These are phyloP conservation scores for Filosporella fistucella DNA, from an alignment of 495 filamentous ascomycete genomes.

Conservation along the genomic window DNA sequence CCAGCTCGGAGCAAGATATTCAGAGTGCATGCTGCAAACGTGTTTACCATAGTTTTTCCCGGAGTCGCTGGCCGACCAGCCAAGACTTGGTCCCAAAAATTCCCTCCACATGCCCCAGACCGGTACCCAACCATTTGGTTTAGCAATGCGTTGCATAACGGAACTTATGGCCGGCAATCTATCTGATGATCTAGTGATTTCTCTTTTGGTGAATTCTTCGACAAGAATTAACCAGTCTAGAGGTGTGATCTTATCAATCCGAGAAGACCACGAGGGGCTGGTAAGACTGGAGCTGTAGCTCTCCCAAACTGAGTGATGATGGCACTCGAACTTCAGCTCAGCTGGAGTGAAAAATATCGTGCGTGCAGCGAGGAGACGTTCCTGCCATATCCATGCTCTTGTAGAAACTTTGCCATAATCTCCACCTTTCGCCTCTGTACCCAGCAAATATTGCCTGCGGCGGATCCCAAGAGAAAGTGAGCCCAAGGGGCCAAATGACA, in stretches of 20 bases:
- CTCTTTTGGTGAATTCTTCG: background rate
- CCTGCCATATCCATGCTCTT: conserved; percentile 1
- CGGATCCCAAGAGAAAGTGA: background rate
- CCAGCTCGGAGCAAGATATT: background rate
- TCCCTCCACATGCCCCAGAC: background rate
- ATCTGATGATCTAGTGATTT: background rate
- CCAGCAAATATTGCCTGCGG: background rate
- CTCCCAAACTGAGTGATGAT: background rate
- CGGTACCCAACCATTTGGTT: background rate
- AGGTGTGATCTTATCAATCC: background rate
- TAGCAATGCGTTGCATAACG: background rate
- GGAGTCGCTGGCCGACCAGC: background rate
- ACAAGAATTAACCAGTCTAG: background rate
- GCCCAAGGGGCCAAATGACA: background rate
- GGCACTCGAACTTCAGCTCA: conserved; percentile 1
- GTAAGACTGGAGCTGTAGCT: background rate
- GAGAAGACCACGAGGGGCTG: background rate
- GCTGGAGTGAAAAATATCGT: background rate
- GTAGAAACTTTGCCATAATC: background rate
- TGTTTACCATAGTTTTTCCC: background rate
- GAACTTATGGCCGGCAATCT: background rate
- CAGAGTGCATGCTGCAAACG: background rate
- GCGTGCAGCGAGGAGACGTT: background rate
- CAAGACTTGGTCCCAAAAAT: background rate
- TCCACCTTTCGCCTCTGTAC: background rate